phyloP scores from a whole-genome alignment of 106 monocot genomes.

The Iris macrosiphon region DNA sequence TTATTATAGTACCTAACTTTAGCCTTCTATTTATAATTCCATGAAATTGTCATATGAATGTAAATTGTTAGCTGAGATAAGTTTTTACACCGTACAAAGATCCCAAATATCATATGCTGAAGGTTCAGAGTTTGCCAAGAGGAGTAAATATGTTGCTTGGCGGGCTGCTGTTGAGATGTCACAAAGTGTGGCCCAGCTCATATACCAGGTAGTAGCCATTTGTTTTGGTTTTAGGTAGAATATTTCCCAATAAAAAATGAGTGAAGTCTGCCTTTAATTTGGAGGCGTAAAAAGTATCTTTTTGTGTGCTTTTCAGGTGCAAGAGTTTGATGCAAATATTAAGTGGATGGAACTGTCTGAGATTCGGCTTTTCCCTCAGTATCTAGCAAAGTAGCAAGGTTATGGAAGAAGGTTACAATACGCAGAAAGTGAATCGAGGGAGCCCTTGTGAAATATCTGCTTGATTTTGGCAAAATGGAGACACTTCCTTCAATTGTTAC shows the following conservation, averaged over 20 bases:
- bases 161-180: conserved; percentile 89
- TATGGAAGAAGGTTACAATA: conserved; percentile 59
- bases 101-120: conserved; percentile 69
- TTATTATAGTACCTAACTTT: neutral
- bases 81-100: conserved; percentile 62
- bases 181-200: conserved; percentile 49
- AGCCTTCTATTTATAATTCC: neutral
- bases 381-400: conserved; percentile 38
- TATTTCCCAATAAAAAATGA: too few relatives aligned
- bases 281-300: neutral
- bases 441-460: conserved; percentile 60
- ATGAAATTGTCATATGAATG: neutral
- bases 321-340: conserved; percentile 78
- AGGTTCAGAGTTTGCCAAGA: conserved; percentile 67
- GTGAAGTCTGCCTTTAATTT: neutral
- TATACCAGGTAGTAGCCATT: conserved; percentile 42
- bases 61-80: conserved; percentile 20
- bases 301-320: conserved; percentile 59
- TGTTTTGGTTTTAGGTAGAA: too few relatives aligned
- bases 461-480: conserved; percentile 90
- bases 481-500: conserved; percentile 61
- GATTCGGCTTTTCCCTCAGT: conserved; percentile 30
- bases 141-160: conserved; percentile 82
- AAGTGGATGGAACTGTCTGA: conserved; percentile 72
- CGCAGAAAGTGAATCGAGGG: conserved; percentile 60